A percentile compares a stretch with the other conserved stretches of the same genome.
These are phyloP conservation scores for Striga hermonthica DNA, from an alignment of 305 asterid genomes.

Conservation along the genomic window DNA sequence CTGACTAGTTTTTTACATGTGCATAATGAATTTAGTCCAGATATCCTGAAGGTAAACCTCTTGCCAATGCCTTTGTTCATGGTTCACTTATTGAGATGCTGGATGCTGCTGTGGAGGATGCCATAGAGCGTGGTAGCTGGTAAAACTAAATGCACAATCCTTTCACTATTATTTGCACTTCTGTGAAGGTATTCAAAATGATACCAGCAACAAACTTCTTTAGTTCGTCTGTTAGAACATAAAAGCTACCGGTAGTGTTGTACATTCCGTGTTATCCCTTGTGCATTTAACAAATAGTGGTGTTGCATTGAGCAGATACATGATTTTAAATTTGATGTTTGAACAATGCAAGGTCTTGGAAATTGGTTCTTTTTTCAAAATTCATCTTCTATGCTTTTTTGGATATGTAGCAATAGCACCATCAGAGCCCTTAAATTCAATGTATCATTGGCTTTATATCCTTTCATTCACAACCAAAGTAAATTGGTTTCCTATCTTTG, in stretches of 20 bases:
- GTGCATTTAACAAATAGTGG: background rate
- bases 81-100: slow-evolving; percentile 82
- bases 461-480: background rate
- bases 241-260: background rate
- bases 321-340: too few relatives aligned
- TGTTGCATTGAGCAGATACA: background rate
- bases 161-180: background rate
- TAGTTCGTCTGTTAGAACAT: background rate
- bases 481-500: too few relatives aligned
- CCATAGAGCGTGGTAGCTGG: slow-evolving; percentile 90
- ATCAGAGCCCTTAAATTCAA: background rate
- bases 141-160: slow-evolving; percentile 39
- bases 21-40: slow-evolving; percentile 60
- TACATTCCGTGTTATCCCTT: background rate
- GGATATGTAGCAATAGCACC: background rate
- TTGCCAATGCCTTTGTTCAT: slow-evolving; percentile 65
- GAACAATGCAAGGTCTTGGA: too few relatives aligned
- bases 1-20: slow-evolving; percentile 31
- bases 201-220: background rate
- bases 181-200: background rate
- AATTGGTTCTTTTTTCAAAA: too few relatives aligned
- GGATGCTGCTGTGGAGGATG: slow-evolving; percentile 90
- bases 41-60: slow-evolving; percentile 88
- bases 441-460: background rate
- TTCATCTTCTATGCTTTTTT: background rate